Conservation (phyloP, 2,329 filamentous ascomycete genomes). For the Pleomassaria siparia region DNA sequence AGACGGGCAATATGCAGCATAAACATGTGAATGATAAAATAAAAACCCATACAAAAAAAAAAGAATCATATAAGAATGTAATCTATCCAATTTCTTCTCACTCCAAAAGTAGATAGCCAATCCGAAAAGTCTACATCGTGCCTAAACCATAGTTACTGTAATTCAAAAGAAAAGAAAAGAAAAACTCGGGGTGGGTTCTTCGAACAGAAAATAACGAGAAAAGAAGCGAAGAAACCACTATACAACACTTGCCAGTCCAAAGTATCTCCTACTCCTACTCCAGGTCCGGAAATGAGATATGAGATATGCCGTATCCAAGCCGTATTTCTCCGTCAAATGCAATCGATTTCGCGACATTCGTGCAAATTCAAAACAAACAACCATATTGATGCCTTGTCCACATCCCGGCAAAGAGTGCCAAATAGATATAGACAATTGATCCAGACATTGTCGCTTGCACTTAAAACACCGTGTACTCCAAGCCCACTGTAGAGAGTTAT, state of each 20-base stretch:
- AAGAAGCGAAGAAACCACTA: background rate
- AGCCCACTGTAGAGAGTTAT: background rate
- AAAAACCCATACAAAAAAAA: background rate
- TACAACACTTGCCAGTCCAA: too few species aligned
- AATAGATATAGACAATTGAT: conserved; percentile 5
- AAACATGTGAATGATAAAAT: background rate
- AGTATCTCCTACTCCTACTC: too few species aligned
- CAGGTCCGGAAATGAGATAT: too few species aligned
- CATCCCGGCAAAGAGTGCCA: background rate
- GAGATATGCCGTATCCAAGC: background rate
- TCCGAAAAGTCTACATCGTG: background rate
- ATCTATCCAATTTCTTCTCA: conserved; percentile 4
- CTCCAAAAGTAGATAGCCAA: background rate
- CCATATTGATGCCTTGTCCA: background rate
- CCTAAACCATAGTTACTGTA: background rate
- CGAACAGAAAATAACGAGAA: background rate
- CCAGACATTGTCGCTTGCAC: conserved; percentile 3
- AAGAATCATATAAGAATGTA: conserved; percentile 2
- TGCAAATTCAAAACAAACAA: conserved; percentile 5
- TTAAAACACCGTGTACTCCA: conserved; percentile 11
- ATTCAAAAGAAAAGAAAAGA: background rate
- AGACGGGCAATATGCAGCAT: too few species aligned
- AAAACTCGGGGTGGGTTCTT: background rate
- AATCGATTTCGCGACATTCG: conserved; percentile 1
- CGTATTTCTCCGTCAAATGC: conserved; percentile 5